Conservation (phyloP, 1,284 basidiomycete species). For the Psilocybe mexicana region DNA sequence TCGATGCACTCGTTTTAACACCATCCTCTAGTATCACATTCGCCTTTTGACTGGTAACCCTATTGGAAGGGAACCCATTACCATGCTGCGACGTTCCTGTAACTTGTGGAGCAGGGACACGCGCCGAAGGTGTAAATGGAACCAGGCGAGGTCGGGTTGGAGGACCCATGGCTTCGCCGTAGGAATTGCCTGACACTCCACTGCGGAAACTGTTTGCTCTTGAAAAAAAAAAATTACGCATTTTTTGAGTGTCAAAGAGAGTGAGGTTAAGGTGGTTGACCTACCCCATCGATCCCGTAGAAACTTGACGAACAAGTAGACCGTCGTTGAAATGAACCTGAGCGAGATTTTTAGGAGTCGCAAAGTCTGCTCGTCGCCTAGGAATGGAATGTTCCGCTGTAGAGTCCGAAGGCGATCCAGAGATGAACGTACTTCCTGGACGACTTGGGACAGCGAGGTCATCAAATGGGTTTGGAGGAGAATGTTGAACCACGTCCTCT, state of each 20-base stretch:
- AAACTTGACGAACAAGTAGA: slow-evolving; percentile 32
- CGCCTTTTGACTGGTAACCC: slow-evolving; percentile 67
- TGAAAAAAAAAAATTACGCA: slow-evolving; percentile 4
- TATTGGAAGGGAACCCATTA: slow-evolving; percentile 25
- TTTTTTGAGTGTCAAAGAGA: neutral
- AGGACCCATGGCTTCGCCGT: slow-evolving; percentile 23
- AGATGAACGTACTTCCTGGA: slow-evolving; percentile 49
- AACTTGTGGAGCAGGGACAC: slow-evolving; percentile 57
- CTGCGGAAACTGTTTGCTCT: slow-evolving; percentile 43
- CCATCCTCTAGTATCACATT: slow-evolving; percentile 46
- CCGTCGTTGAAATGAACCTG: slow-evolving; percentile 41
- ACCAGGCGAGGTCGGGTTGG: slow-evolving; percentile 61
- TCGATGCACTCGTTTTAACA: slow-evolving; percentile 37
- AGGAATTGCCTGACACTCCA: slow-evolving; percentile 22
- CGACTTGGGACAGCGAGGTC: slow-evolving; percentile 39
- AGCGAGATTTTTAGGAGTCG: slow-evolving; percentile 46
- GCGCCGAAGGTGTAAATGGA: slow-evolving; percentile 67
- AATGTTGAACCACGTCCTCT: slow-evolving; percentile 20
- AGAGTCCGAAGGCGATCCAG: slow-evolving; percentile 62
- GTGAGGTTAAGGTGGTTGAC: slow-evolving; percentile 3
- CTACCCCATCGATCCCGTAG: slow-evolving; percentile 34
- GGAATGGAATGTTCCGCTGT: slow-evolving; percentile 65
- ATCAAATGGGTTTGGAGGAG: slow-evolving; percentile 41
- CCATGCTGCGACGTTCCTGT: slow-evolving; percentile 15
- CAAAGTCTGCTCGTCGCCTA: slow-evolving; percentile 65